Evolutionary conservation across 495 filamentous ascomycete species (phyloP).

Genomic region (Staphylotrichum longicolle): DNA sequence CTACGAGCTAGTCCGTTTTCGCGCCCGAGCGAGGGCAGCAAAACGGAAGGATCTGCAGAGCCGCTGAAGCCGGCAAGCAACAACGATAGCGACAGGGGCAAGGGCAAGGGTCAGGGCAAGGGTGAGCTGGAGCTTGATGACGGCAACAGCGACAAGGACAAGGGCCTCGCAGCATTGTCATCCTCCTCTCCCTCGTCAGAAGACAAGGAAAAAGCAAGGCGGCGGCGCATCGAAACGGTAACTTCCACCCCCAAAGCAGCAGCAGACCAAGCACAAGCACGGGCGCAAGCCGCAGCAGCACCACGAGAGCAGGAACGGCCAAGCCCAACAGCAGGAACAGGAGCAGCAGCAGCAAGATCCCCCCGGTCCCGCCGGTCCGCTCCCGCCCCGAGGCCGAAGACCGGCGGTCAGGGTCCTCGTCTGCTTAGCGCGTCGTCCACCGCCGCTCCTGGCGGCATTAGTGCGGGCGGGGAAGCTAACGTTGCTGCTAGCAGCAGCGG

Average conservation of each 20-base stretch:
- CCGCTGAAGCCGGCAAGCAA: conserved; percentile 11
- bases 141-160: conserved; percentile 16
- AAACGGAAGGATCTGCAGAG: conserved; percentile 21
- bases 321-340: too few species aligned
- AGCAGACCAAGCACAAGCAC: too few species aligned
- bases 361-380: conserved; percentile 23
- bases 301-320: too few species aligned
- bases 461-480: conserved; percentile 3
- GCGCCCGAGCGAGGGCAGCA: background rate
- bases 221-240: conserved; percentile 1
- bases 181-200: background rate
- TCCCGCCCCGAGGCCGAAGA: conserved; percentile 21
- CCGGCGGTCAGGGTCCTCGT: conserved; percentile 16
- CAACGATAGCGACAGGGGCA: conserved; percentile 15
- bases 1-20: conserved; percentile 14
- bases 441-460: background rate
- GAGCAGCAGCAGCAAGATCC: background rate
- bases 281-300: too few species aligned
- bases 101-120: conserved; percentile 3
- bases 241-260: background rate
- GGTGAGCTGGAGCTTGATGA: background rate
- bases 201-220: conserved; percentile 6
- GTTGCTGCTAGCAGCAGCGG: background rate
- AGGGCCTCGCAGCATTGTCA: background rate
- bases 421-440: too few species aligned